Percentiles rank a stretch among this genome's conserved stretches.
Conservation (phyloP, 306 rosid genomes). For the Macrotyloma uniflorum region DNA sequence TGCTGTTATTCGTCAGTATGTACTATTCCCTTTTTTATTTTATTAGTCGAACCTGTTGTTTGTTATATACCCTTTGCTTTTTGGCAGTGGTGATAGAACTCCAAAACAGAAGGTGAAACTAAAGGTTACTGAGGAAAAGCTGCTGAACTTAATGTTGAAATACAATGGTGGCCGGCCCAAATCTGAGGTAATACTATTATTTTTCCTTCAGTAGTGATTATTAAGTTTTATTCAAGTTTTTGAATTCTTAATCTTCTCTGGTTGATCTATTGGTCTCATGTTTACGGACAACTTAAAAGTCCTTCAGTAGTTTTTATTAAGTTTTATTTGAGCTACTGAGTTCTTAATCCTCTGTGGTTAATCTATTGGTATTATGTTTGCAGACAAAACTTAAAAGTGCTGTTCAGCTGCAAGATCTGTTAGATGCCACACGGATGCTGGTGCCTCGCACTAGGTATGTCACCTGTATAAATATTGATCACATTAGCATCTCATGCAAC, state of each 20-base stretch:
- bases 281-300: constrained; percentile 76
- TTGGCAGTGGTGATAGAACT: constrained; percentile 97
- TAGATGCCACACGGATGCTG: constrained; percentile 95
- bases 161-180: constrained; percentile 96
- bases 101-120: constrained; percentile 98
- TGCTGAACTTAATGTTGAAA: constrained; percentile 83
- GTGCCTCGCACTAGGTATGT: constrained; percentile 88
- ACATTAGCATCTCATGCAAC: not conserved
- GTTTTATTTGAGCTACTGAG: constrained; percentile 14
- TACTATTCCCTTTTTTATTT: constrained; percentile 36
- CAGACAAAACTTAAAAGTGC: constrained; percentile 99
- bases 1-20: constrained; percentile 94
- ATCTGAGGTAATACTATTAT: constrained; percentile 63
- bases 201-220: constrained; percentile 17
- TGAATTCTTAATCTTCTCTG: constrained; percentile 16
- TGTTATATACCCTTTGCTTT: constrained; percentile 39
- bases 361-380: constrained; percentile 38
- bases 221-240: constrained; percentile 20
- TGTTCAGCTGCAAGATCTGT: constrained; percentile 92
- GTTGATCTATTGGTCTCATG: constrained; percentile 35
- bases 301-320: constrained; percentile 28
- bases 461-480: constrained; percentile 9
- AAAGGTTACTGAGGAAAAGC: constrained; percentile 94
- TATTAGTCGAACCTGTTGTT: constrained; percentile 24
- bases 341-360: constrained; percentile 27